phyloP scores from a whole-genome alignment of 2,329 filamentous ascomycete genomes.

The Ilyonectria sp. region DNA sequence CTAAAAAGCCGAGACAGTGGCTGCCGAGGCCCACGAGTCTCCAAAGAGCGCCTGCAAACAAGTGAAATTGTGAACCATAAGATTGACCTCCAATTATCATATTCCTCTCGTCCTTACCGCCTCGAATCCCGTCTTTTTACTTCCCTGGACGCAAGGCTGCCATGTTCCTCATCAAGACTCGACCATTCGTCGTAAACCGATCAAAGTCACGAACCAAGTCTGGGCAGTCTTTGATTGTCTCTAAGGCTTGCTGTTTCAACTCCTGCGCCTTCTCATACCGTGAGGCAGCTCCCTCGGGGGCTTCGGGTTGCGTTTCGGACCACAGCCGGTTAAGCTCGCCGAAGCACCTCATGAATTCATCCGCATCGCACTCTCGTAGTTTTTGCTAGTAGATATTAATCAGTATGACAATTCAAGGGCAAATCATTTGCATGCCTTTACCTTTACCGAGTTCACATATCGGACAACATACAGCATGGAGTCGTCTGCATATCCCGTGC shows the following conservation, averaged over 20 bases:
- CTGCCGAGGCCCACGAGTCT: not conserved
- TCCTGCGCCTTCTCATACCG: conserved; percentile 36
- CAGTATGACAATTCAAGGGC: not conserved
- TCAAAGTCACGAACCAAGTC: conserved; percentile 49
- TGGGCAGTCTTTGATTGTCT: conserved; percentile 47
- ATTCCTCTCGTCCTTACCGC: not conserved
- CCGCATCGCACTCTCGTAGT: conserved; percentile 46
- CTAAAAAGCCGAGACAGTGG: not conserved
- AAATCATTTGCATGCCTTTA: conserved; percentile 9
- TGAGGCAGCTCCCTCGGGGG: conserved; percentile 11
- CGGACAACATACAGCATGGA: conserved; percentile 50
- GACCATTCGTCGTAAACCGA: conserved; percentile 38
- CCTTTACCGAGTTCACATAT: conserved; percentile 45
- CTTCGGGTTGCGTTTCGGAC: conserved; percentile 14
- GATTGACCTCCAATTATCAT: not conserved
- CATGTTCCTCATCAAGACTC: conserved; percentile 29
- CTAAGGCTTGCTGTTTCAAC: conserved; percentile 40
- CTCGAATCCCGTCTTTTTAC: not conserved
- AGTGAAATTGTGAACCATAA: not conserved
- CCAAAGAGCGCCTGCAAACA: not conserved
- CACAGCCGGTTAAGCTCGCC: conserved; percentile 37
- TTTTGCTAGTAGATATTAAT: conserved; percentile 32
- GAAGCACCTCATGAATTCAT: conserved; percentile 41
- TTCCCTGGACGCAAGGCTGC: conserved; percentile 1
- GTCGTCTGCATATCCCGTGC: conserved; percentile 49